Evolutionary conservation across 1,284 basidiomycete genomes (phyloP), one percentile per base, ranked within the genome.

Genomic region (Leccinum subrobustum): DNA sequence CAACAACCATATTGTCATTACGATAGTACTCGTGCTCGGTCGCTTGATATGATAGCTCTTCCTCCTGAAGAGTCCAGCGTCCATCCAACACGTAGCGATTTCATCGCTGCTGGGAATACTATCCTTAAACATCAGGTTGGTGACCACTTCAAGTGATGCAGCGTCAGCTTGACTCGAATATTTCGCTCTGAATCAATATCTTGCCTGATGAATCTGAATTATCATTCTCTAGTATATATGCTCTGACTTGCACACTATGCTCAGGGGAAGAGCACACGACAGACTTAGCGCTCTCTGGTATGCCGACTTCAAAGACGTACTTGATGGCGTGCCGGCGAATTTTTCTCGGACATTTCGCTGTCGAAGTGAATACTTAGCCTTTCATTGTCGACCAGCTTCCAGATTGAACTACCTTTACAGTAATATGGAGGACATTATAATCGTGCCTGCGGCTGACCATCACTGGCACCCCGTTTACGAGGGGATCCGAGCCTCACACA

Each of bases 401-500:
- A n/a, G 0, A 1, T 33, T 14, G 42, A 39, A 29, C 35, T 47
- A 3, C 37, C 25, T 42, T 27, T 27, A 27, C 27, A 27, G n/a
- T 5, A 27, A 39, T 16, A 12, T 23, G 48, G 9, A 12, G 25
- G 27, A 52, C n/a, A 52, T 64, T 48, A 33, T 27, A 18, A 57
- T 61, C 50, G 7, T 20, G 61, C 37, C 58, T 55, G 44, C 31
- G 59, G 39, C 58, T 55, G 57, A 51, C 23, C 48, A n/a, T 51
- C 25, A 35, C 14, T 58, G 44, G 56, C 6, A 68, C 16, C 60
- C 39, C 27, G 18, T 64, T 57, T 23, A 33, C 18, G 18, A 56
- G 31, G 27, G 44, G 7, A 27, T 27, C 27, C 27, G 27, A 42
- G n/a, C 39, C 18, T 47, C 44, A 20, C 20, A 14, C 20, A 47